phyloP scores from a whole-genome alignment of 2,329 filamentous ascomycete genomes.

The Nemania sp. region DNA sequence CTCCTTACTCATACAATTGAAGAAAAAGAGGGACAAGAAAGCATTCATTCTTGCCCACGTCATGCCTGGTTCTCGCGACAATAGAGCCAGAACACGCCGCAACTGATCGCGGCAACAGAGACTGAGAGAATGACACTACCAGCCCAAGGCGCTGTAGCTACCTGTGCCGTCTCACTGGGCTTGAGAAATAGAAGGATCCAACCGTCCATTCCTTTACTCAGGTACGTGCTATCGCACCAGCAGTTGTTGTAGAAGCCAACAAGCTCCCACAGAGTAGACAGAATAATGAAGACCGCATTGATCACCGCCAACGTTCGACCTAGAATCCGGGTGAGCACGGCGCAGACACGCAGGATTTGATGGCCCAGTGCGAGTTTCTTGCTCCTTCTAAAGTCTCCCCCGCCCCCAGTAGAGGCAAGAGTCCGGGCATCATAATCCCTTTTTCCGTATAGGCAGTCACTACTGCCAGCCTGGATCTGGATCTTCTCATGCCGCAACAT shows the following conservation, averaged over 20 bases:
- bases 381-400: background rate
- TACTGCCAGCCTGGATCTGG: background rate
- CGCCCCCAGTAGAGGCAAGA: background rate
- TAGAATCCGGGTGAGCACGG: constrained; percentile 17
- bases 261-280: constrained; percentile 28
- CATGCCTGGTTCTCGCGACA: constrained; percentile 21
- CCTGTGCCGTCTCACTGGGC: background rate
- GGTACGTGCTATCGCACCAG: constrained; percentile 25
- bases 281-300: constrained; percentile 25
- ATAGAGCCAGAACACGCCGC: constrained; percentile 24
- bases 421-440: background rate
- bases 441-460: background rate
- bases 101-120: constrained; percentile 12
- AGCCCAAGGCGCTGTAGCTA: constrained; percentile 13
- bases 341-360: constrained; percentile 14
- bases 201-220: constrained; percentile 17
- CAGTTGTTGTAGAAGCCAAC: constrained; percentile 31
- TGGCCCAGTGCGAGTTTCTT: background rate
- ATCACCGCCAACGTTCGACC: constrained; percentile 19
- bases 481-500: constrained; percentile 20
- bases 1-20: too few species aligned
- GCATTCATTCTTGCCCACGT: background rate
- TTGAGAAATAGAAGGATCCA: constrained; percentile 27
- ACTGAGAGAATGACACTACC: constrained; percentile 19
- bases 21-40: too few species aligned